Conservation (phyloP, 2,329 filamentous ascomycete species). For the Pseudogymnoascus sp. region DNA sequence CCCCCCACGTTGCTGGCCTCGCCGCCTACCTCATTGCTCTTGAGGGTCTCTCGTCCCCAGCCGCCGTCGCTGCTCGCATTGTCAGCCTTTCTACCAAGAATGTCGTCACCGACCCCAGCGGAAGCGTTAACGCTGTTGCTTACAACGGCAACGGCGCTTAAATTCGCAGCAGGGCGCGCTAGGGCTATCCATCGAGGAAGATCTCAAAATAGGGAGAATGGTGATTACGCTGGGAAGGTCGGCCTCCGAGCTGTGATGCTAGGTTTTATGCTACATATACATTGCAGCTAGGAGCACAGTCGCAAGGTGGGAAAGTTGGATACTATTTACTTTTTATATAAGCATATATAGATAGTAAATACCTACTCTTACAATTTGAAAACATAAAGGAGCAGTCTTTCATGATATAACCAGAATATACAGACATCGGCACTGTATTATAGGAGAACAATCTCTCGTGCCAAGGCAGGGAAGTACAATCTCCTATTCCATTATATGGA, state of each 20-base stretch:
- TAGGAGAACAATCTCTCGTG: no score
- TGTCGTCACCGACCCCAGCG: conserved; percentile 36
- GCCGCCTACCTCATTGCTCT: conserved; percentile 50
- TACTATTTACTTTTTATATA: not conserved
- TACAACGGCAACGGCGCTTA: conserved; percentile 46
- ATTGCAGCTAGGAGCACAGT: not conserved
- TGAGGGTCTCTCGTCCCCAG: conserved; percentile 39
- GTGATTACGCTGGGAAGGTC: not conserved
- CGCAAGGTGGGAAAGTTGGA: not conserved
- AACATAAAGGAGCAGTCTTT: no score
- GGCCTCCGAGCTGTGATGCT: not conserved
- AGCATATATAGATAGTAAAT: not conserved
- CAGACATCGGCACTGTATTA: no score
- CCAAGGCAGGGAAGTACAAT: no score
- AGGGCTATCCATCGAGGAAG: not conserved
- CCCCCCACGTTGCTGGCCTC: conserved; percentile 55
- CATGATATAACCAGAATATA: no score
- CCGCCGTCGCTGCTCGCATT: conserved; percentile 44
- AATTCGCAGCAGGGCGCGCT: not conserved
- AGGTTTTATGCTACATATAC: not conserved
- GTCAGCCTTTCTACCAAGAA: conserved; percentile 37
- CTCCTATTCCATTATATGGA: no score
- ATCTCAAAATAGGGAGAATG: not conserved
- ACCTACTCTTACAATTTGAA: no score
- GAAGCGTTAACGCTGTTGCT: conserved; percentile 47